Evolutionary conservation across 176 grass and related monocot genomes (phyloP).

Genomic region (Phyllostachys edulis): DNA sequence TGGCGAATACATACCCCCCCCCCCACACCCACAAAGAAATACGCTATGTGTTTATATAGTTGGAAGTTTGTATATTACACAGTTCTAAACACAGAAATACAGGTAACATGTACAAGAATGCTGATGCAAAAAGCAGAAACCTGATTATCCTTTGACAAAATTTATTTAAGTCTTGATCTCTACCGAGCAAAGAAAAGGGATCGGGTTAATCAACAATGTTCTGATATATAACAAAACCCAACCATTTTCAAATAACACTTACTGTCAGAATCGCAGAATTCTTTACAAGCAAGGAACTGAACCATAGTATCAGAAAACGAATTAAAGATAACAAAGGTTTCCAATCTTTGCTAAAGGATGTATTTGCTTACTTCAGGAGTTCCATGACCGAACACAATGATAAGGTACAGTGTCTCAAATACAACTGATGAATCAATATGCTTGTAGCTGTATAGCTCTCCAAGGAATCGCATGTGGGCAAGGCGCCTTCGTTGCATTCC

Average conservation of each 20-base stretch:
- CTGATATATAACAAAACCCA: not conserved
- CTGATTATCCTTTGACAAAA: not conserved
- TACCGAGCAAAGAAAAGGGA: not conserved
- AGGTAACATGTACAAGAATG: not conserved
- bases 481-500: conserved; percentile 88
- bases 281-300: not conserved
- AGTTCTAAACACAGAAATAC: not conserved
- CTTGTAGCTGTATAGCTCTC: conserved; percentile 94
- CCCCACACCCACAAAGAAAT: not conserved
- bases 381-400: conserved; percentile 78
- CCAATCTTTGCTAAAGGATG: conserved; percentile 23
- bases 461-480: conserved; percentile 90
- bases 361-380: conserved; percentile 79
- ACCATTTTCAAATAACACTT: not conserved
- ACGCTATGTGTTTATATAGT: conserved; percentile 16
- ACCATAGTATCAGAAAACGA: not conserved
- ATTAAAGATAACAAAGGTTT: conserved; percentile 11
- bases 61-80: not conserved
- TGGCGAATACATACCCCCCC: not conserved
- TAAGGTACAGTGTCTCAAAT: conserved; percentile 91
- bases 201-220: not conserved
- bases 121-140: not conserved
- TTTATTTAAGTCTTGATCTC: conserved; percentile 3
- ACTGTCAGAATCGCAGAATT: not conserved
- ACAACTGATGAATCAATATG: conserved; percentile 89